Evolutionary conservation across 805 yeast genomes (phyloP), one percentile per base, ranked within the genome.

Genomic region (Saturnispora serradocipensis): DNA sequence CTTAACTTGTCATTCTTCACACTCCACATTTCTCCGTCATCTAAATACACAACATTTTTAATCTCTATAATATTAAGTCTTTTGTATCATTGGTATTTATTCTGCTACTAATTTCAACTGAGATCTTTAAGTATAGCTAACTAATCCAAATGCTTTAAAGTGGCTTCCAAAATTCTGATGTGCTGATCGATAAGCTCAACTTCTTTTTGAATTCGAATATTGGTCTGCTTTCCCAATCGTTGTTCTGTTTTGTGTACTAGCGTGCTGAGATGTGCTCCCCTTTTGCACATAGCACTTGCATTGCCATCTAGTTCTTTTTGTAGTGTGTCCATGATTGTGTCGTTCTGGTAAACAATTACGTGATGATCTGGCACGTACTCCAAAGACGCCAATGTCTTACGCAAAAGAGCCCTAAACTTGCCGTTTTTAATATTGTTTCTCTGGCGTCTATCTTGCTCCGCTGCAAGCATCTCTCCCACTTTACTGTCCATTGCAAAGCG

Each of bases 111-210:
- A 30, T 5, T 30, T 30, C 13, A 30, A 35, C 6, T 35, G 2
- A n/a, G n/a, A 35, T 15, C 18, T 13, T 13, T 35, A n/a, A 35
- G n/a, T 15, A 18, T n/a, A 5, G 16, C 18, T 16, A 10, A 4
- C 22, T 38, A 62, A 48, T 66, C 70, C 3, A 76, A 63, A 18
- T 72, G 58, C 48, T 64, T 61, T 48, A 75, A 57, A 0, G 88
- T 75, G 42, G 71, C 67, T 61, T 88, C 96, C 43, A 88, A 64
- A 1, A 86, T 80, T 45, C 96, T 67, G 18, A 89, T 66, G 48
- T 82, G 81, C 56, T 84, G 85, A 64, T 88, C 95, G 2, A 86
- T 60, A 15, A 75, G 54, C 61, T 88, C 97, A 0, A 88, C 81
- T 57, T 79, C 72, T 43, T 72, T 70, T 58, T 81, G 86, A 3